Evolutionary conservation across 805 yeast species (phyloP), one percentile per base, ranked within the genome.

Genomic region (Tetrapisispora fleetii): DNA sequence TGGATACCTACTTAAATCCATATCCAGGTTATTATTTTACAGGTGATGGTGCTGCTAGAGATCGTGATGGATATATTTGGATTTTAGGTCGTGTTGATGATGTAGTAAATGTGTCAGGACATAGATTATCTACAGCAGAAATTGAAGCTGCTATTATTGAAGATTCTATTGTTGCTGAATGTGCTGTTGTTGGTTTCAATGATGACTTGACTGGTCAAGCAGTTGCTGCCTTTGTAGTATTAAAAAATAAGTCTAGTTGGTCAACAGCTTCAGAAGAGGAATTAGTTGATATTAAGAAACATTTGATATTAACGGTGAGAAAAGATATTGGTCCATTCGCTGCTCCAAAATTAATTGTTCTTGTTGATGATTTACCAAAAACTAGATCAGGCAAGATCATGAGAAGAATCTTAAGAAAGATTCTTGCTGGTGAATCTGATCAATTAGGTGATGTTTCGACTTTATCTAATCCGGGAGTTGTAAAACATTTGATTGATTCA

Each of bases 21-120:
- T 85, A 84, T 69, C 85, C 85, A 45, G 89, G 89, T 44, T 79
- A 77, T 64, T 85, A 84, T 71, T 85, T 85, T 72, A 81, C 93
- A 1, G 95, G 95, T 59, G 95, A 85, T 68, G 95, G 95, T 68
- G 93, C 91, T 27, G 91, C 89, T 18, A 77, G 90, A 63, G 95
- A 85, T 64, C 73, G 77, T 56, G 91, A 85, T 63, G 95, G 95
- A 6, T 85, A 78, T 71, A 82, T 79, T 70, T 85, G 93, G 90
- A 84, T 85, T 55, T 67, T 84, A 60, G 95, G 95, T 49, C 76
- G 95, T 70, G 93, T 85, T 52, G 95, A 85, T 66, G 95, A 85
- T 65, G 95, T 85, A 51, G 95, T 85, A 46, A 85, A 85, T 63
- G 93, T 85, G 39, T 80, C 88, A 35, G 95, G 95, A 49, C 95